Base-by-base conservation (phyloP, 2,329 filamentous ascomycete genomes). In the Capronia americana region DNA sequence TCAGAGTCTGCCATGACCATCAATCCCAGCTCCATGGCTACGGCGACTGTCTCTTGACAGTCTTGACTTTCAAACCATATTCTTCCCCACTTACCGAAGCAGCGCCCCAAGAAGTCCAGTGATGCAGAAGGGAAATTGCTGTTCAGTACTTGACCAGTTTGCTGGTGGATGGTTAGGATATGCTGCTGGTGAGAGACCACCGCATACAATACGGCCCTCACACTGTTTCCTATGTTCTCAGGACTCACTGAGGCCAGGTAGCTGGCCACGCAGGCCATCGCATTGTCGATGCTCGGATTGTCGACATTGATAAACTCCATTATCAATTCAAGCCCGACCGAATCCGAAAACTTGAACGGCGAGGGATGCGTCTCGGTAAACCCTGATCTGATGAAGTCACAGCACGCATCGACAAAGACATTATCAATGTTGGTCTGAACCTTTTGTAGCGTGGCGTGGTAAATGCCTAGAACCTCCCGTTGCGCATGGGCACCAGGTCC, bases 261-360 rank as follows among this genome's bases (percentile, higher is more conserved):
- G 23, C 81, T 78, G 1, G 80, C 80, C 6, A 80, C 80, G 4
- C 80, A 81, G 17, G 74, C 76, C 79, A 83, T 81, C 12, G 81
- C 77, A 32, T 77, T 74, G 70, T 80, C 79, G 10, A 78, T 78
- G 10, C 78, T 78, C 6, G 78, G 73, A 59, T 75, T 78, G 4
- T 78, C 75, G 23, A 79, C 68, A 20, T 78, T 77, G 57, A 81
- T 74, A 55, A 75, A 76, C 75, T 78, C 50, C 24, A 17, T 61
- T 3, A 82, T 76, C 54, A 82, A 80, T 24, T 77, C 74, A 24
- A 79, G 77, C 3, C 76, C 80, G 51, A 79, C 70, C n/a, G 74
- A 70, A 2, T 79, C 77, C 23, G 78, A 75, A 62, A 82, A 80
- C 23, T 82, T 79, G 64, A 79, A 82, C 11, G 78, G 78, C 0